A percentile compares a stretch with the other conserved stretches of the same genome.
Conservation (phyloP, 495 filamentous ascomycete species). For the Trichoderma orchidacearum region DNA sequence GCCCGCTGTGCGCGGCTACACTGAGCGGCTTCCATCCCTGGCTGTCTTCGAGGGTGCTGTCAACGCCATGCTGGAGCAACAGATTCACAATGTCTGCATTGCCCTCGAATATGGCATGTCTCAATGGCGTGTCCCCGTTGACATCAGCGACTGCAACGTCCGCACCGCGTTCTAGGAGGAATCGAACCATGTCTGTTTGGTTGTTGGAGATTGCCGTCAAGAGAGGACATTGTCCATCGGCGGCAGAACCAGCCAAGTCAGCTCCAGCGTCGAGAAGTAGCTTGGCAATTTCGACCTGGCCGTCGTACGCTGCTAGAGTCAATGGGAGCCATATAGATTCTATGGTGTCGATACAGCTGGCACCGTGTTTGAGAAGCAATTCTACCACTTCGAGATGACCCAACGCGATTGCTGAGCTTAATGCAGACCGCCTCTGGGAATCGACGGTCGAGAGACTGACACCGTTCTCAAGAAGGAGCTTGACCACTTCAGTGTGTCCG, state of each 20-base stretch:
- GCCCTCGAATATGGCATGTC: no score
- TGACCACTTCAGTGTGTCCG: not conserved
- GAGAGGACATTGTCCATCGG: not conserved
- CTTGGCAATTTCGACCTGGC: conserved; percentile 8
- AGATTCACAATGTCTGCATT: no score
- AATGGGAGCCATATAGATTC: not conserved
- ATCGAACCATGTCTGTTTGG: not conserved
- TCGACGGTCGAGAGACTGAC: not conserved
- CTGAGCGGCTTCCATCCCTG: conserved; percentile 8
- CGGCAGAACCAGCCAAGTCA: conserved; percentile 2
- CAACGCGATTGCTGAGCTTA: not conserved
- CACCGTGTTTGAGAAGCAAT: not conserved
- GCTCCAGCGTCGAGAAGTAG: conserved; percentile 10
- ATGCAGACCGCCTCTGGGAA: not conserved
- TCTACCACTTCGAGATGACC: not conserved
- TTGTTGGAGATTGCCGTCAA: not conserved
- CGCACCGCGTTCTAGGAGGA: not conserved
- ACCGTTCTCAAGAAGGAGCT: not conserved
- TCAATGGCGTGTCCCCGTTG: no score
- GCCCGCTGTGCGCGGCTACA: conserved; percentile 8
- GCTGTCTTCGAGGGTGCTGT: no score
- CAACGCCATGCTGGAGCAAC: no score
- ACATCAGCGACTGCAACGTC: not conserved
- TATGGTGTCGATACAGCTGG: not conserved
- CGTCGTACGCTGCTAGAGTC: conserved; percentile 4